Conservation (phyloP, 257 asterid species). For the Penstemon barbatus region DNA sequence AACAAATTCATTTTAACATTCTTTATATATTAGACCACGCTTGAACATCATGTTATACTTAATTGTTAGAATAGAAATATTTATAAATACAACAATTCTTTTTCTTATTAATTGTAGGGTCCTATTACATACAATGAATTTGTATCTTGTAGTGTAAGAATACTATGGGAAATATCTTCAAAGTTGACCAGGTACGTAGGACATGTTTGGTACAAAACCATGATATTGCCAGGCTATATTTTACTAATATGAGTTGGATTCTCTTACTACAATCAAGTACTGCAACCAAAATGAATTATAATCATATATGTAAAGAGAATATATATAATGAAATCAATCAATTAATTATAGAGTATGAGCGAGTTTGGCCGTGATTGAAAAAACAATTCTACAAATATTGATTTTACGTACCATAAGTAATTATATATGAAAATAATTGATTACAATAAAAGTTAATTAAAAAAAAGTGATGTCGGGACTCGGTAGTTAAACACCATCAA, state of each 20-base stretch:
- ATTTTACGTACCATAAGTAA: no score
- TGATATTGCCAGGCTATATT: conserved; percentile 26
- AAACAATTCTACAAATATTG: no score
- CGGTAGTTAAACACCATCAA: no score
- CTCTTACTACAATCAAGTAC: not conserved
- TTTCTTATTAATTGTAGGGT: not conserved
- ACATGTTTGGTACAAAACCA: conserved; percentile 31
- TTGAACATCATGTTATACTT: conserved; percentile 9
- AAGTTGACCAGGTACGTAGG: conserved; percentile 24
- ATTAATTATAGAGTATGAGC: not conserved
- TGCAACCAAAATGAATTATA: not conserved
- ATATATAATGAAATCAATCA: not conserved
- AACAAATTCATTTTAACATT: no score
- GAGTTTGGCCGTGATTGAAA: no score
- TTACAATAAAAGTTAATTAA: no score
- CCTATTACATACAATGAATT: not conserved
- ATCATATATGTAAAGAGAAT: no score
- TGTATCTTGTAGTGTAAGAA: not conserved
- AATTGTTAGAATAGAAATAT: not conserved
- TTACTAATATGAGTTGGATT: conserved; percentile 23
- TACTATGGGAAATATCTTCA: not conserved
- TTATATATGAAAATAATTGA: no score
- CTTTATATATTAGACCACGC: conserved; percentile 10
- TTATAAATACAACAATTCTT: not conserved
- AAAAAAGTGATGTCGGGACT: no score